Base-by-base conservation (phyloP, 495 filamentous ascomycete genomes). In the Rhypophila decipiens region DNA sequence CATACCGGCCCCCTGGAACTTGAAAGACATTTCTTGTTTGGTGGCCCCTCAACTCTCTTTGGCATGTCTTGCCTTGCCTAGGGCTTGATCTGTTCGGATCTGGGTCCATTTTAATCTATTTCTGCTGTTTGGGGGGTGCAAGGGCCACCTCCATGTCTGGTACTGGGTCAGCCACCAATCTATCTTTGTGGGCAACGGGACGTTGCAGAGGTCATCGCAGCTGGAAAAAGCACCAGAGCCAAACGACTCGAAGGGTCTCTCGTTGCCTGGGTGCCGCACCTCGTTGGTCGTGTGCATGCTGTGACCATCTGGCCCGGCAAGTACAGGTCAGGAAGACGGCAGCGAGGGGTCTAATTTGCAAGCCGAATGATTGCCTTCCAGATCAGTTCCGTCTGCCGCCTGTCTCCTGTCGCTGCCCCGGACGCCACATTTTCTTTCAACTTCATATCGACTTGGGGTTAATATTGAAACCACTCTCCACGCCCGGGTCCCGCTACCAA, bases 171-270 rank as follows among this genome's bases (percentile, higher is more conserved):
- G 11, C 43, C 11, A 13, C 15, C 8, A 29, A 47, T n/a, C n/a
- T n/a, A n/a, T n/a, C n/a, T n/a, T n/a, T n/a, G n/a, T 29, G n/a
- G 38, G 36, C 35, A 29, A 11, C 55, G 55, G 55, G 46, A 44
- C 21, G 37, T 40, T 49, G 50, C 58, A 58, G 57, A 42, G 33
- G 35, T 49, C 50, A 53, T 53, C 50, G 51, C 46, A 38, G 39
- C 42, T 52, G 58, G 50, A 50, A 49, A 39, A 47, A 45, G 47
- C 41, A 50, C 24, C 29, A 21, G 36, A 51, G 42, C 56, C 50
- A 47, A 27, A 55, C 44, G 61, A 60, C 59, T 69, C 66, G 66
- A 69, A 55, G 47, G 48, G 27, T 50, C n/a, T n/a, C n/a, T n/a
- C n/a, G 51, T 34, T 45, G 50, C 47, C 45, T 41, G 29, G 19